phyloP scores from a whole-genome alignment of 2,329 filamentous ascomycete species.

The Hypoxylon sp. region DNA sequence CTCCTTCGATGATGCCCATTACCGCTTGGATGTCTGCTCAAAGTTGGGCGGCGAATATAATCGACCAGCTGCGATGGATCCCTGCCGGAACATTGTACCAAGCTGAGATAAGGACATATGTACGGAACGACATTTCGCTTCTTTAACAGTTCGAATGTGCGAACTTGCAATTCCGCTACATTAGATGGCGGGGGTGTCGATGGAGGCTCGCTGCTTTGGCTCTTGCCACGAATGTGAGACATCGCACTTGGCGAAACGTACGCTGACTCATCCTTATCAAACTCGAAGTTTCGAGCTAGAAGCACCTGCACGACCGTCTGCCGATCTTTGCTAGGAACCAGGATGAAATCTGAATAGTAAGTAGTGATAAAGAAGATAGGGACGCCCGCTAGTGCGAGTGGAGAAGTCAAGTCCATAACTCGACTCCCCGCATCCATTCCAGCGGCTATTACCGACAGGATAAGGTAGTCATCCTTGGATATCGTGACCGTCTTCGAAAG shows the following conservation, averaged over 20 bases:
- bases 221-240: conserved; percentile 56
- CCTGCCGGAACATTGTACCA: conserved; percentile 85
- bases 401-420: conserved; percentile 91
- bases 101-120: conserved; percentile 75
- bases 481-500: conserved; percentile 73
- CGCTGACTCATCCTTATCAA: conserved; percentile 77
- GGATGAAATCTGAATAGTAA: conserved; percentile 97
- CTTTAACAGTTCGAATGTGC: conserved; percentile 87
- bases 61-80: conserved; percentile 60
- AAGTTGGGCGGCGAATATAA: conserved; percentile 52
- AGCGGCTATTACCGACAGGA: conserved; percentile 90
- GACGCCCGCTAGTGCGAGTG: conserved; percentile 90
- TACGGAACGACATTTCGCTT: conserved; percentile 80
- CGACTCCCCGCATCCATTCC: conserved; percentile 92
- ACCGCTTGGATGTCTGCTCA: conserved; percentile 56
- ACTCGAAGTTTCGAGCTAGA: conserved; percentile 83
- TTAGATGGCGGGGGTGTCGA: conserved; percentile 82
- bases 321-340: conserved; percentile 83
- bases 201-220: conserved; percentile 61
- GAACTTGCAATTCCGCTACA: conserved; percentile 81
- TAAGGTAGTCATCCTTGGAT: conserved; percentile 85
- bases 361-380: conserved; percentile 99
- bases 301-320: conserved; percentile 81
- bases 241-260: conserved; percentile 69
- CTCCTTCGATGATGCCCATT: conserved; percentile 54